These are phyloP conservation scores for Conticribra weissflogii DNA, from an alignment of 108 stramenopile genomes.

Conservation along the genomic window DNA sequence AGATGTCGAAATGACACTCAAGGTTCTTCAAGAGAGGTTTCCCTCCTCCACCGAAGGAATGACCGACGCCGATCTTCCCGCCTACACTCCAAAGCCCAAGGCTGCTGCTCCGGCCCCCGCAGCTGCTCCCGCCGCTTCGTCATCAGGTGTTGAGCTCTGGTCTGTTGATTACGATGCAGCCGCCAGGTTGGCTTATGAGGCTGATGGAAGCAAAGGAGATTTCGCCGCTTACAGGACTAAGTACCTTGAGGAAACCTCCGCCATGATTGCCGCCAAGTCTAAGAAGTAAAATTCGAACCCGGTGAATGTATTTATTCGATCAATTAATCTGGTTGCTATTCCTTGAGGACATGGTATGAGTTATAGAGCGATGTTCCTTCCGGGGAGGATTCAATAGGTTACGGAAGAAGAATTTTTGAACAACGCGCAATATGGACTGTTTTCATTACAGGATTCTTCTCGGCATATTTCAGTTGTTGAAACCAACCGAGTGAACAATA, in stretches of 20 bases:
- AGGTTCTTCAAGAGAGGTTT: slow-evolving; percentile 49
- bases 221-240: slow-evolving; percentile 55
- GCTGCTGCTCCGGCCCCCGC: slow-evolving; percentile 15
- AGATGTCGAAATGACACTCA: slow-evolving; percentile 67
- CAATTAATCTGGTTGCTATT: background rate
- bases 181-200: slow-evolving; percentile 58
- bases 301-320: slow-evolving; percentile 29
- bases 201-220: slow-evolving; percentile 52
- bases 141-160: slow-evolving; percentile 40
- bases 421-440: background rate
- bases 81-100: slow-evolving; percentile 12
- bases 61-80: slow-evolving; percentile 38
- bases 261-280: slow-evolving; percentile 38
- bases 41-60: slow-evolving; percentile 26
- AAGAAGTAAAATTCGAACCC: background rate
- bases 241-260: slow-evolving; percentile 58
- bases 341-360: too few species aligned
- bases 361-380: slow-evolving; percentile 3
- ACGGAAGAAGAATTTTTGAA: background rate
- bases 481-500: background rate
- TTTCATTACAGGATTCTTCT: background rate
- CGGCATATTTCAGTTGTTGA: background rate
- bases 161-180: slow-evolving; percentile 57
- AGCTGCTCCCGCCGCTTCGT: slow-evolving; percentile 21
- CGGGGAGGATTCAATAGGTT: background rate